Conservation (phyloP, 2,329 filamentous ascomycete genomes). For the Exophiala bonariae region DNA sequence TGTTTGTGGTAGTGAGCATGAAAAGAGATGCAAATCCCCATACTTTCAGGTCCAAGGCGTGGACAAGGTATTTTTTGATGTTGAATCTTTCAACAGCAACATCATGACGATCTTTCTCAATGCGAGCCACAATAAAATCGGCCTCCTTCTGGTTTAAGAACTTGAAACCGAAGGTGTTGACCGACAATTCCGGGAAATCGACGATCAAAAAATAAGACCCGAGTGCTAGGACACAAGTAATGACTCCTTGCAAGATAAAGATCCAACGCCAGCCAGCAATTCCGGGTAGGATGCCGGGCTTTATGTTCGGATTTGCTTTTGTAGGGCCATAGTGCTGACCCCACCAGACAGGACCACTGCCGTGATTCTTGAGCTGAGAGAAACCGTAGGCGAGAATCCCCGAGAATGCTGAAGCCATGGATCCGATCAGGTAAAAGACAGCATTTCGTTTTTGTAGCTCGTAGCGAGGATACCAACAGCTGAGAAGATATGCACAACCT, state of each 20-base stretch:
- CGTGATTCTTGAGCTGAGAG: constrained; percentile 37
- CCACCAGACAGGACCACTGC: constrained; percentile 23
- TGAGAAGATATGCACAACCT: constrained; percentile 69
- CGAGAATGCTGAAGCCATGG: constrained; percentile 43
- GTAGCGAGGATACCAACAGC: constrained; percentile 65
- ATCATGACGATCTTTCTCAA: constrained; percentile 57
- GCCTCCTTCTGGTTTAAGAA: constrained; percentile 33
- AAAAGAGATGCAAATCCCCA: constrained; percentile 58
- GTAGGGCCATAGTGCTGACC: constrained; percentile 27
- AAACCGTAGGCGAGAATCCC: constrained; percentile 38
- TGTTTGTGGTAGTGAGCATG: constrained; percentile 62
- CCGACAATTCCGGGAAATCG: constrained; percentile 40
- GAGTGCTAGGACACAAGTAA: constrained; percentile 42
- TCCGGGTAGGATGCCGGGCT: constrained; percentile 17
- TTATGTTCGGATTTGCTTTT: constrained; percentile 14
- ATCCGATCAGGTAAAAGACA: constrained; percentile 52
- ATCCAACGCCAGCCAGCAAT: constrained; percentile 43
- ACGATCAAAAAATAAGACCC: constrained; percentile 44
- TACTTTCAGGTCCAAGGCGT: constrained; percentile 53
- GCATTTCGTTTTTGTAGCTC: constrained; percentile 39
- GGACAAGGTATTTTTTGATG: constrained; percentile 48
- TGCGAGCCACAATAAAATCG: constrained; percentile 41
- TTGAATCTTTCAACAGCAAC: constrained; percentile 51
- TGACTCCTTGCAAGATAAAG: constrained; percentile 38
- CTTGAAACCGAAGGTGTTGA: constrained; percentile 19